Conservation (phyloP, 192 early-diverging fungal species). For the Coemansia sp. region DNA sequence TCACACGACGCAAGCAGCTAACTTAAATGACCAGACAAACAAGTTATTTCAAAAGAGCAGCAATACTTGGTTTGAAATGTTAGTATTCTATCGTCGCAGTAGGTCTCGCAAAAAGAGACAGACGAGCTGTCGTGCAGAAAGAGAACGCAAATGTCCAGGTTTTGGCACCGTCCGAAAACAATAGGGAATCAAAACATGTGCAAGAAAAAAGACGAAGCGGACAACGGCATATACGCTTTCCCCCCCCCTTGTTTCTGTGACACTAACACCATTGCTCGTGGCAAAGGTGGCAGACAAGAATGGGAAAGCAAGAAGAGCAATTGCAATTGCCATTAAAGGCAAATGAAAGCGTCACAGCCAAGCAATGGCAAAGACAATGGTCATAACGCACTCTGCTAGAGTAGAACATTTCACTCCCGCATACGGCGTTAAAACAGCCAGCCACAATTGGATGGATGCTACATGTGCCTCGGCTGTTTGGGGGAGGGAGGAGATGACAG, state of each 20-base stretch:
- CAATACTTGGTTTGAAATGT: no score
- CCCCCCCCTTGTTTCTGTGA: no score
- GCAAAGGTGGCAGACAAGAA: not conserved
- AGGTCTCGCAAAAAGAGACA: no score
- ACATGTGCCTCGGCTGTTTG: not conserved
- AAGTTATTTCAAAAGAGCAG: no score
- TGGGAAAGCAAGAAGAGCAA: no score
- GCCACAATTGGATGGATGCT: not conserved
- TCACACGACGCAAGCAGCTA: slow-evolving; percentile 33
- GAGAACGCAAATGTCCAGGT: not conserved
- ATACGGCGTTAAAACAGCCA: not conserved
- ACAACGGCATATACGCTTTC: no score
- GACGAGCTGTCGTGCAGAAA: no score
- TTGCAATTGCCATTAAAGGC: no score
- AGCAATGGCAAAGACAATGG: not conserved
- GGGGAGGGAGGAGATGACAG: not conserved
- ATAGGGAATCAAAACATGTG: not conserved
- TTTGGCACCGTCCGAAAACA: not conserved
- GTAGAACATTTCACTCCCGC: not conserved
- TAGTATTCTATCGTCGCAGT: no score
- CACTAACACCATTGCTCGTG: no score
- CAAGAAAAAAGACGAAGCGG: not conserved
- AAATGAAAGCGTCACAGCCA: no score
- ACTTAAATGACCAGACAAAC: slow-evolving; percentile 2
- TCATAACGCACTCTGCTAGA: not conserved